phyloP scores from a whole-genome alignment of 805 yeast species.

The Metschnikowia cerradonensis region DNA sequence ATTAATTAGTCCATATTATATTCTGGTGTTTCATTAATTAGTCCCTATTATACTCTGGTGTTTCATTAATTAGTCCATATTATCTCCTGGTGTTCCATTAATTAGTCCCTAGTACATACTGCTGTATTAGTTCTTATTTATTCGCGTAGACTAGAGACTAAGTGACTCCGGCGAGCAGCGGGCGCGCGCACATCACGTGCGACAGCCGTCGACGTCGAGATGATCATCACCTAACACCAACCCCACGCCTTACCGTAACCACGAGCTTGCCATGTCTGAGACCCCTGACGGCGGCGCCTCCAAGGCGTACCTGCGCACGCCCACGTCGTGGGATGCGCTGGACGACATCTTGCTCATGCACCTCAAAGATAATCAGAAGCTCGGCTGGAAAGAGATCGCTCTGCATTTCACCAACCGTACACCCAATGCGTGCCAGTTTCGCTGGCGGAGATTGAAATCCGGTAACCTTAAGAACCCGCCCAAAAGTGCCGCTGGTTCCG shows the following conservation, averaged over 20 bases:
- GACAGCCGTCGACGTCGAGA: conserved; percentile 15
- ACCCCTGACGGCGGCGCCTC: conserved; percentile 8
- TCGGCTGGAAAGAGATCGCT: conserved; percentile 89
- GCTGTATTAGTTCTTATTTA: no score
- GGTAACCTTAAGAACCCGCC: conserved; percentile 38
- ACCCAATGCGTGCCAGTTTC: conserved; percentile 84
- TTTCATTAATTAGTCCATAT: no score
- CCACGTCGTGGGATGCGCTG: conserved; percentile 47
- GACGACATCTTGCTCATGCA: conserved; percentile 45
- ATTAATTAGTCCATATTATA: no score
- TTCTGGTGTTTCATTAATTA: no score
- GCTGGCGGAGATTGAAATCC: conserved; percentile 70
- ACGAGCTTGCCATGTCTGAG: conserved; percentile 4
- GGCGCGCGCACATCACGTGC: conserved; percentile 6
- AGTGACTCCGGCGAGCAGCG: not conserved
- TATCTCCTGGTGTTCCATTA: no score
- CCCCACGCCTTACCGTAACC: not conserved
- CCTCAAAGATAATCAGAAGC: conserved; percentile 73
- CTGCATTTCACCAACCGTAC: conserved; percentile 75
- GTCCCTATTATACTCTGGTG: no score
- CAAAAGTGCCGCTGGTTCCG: conserved; percentile 24
- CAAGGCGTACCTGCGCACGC: conserved; percentile 31
- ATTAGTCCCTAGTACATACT: no score
- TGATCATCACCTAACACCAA: conserved; percentile 14
- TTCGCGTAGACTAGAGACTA: no score